phyloP scores from a whole-genome alignment of 768 basidiomycete genomes.

The Boletus speciosus region DNA sequence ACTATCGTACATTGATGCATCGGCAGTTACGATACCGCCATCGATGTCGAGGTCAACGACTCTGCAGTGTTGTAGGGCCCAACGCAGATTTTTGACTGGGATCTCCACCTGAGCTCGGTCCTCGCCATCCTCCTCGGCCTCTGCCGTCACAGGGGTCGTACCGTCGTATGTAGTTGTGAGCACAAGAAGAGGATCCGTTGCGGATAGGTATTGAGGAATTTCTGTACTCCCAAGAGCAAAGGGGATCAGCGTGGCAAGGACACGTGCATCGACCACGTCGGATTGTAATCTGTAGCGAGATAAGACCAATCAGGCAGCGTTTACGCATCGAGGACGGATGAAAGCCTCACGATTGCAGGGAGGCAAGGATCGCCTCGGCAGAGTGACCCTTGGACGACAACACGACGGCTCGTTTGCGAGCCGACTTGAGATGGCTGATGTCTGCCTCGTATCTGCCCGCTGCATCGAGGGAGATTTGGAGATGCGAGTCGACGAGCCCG shows the following conservation, averaged over 20 bases:
- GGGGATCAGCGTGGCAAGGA: conserved; percentile 60
- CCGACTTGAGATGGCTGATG: conserved; percentile 36
- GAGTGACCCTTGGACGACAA: conserved; percentile 42
- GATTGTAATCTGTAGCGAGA: conserved; percentile 16
- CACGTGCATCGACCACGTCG: conserved; percentile 28
- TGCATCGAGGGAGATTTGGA: conserved; percentile 39
- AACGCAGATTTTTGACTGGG: conserved; percentile 53
- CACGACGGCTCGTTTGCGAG: conserved; percentile 62
- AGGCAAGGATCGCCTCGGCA: conserved; percentile 39
- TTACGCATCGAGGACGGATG: not conserved
- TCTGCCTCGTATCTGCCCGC: conserved; percentile 28
- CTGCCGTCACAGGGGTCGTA: conserved; percentile 37
- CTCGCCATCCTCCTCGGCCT: conserved; percentile 15
- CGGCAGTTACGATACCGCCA: conserved; percentile 43
- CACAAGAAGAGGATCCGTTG: conserved; percentile 18
- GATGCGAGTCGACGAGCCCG: conserved; percentile 65
- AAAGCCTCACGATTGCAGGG: conserved; percentile 38
- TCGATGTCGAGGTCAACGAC: conserved; percentile 72
- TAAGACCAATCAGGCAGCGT: not conserved
- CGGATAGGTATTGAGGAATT: conserved; percentile 35
- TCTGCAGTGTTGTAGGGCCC: conserved; percentile 61
- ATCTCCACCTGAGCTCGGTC: conserved; percentile 29
- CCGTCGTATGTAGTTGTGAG: conserved; percentile 56
- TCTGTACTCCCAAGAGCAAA: conserved; percentile 53
- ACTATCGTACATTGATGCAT: conserved; percentile 54